Evolutionary conservation across 192 early-diverging fungal species (phyloP), one percentile per base, ranked within the genome.

Genomic region (Coemansia umbellata): DNA sequence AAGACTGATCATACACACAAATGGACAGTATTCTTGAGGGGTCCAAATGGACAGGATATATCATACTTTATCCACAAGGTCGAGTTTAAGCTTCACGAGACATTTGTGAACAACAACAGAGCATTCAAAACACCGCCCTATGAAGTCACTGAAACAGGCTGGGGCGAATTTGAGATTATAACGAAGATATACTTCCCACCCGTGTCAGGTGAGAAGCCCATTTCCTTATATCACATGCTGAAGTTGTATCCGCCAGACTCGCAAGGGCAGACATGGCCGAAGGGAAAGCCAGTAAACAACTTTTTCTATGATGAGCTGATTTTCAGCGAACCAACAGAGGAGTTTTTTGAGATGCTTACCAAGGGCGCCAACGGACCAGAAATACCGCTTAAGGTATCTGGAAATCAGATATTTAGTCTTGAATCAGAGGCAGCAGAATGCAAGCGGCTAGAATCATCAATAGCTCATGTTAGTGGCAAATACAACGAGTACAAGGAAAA

Each of bases 81-180:
- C 10, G 79, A 81, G 39, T 95, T 99, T 74, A 93, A 92, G 60
- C 82, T 99, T 19, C 97, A 99, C 64, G 97, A 99, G 60, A 93
- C 88, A 4, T 99, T 95, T 66, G 61, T 65, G 17, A 69, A 75
- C 55, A 75, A 70, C 61, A 79, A 70, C 47, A 58, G 78, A 5
- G 64, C 91, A 15, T 91, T 92, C 50, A 72, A 87, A 27, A 87
- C 85, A 26, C 56, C 63, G 32, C 95, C 95, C 6, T 97, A 89
- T 55, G 92, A 94, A 67, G 85, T 98, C 22, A 78, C 83, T 24
- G 97, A 99, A 66, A 93, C 97, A 11, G 97, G 97, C 27, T 99
- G 97, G 97, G 97, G 97, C 58, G 93, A 99, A 75, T 99, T 99
- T 71, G 94, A 97, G 49, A 91, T 99, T 44, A 78, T 85, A 21